Percentiles rank a stretch among this genome's conserved stretches.
These are phyloP conservation scores for Yarrowia deformans DNA, from an alignment of 805 yeast species.

Conservation along the genomic window DNA sequence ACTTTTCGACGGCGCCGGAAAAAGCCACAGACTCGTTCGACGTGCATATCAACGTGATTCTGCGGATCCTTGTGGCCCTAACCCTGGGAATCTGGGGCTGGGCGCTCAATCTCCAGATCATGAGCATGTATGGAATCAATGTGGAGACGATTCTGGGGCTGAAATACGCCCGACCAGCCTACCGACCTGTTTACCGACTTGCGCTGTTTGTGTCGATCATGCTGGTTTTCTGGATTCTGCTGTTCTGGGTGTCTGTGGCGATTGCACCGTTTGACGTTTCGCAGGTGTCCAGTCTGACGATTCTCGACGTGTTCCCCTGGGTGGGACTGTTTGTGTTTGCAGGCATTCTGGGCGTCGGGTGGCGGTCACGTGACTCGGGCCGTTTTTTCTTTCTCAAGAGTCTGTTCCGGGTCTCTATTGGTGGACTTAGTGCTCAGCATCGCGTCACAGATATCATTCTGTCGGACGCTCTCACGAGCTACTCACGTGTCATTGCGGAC, in stretches of 20 bases:
- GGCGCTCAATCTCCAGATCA: conserved; percentile 47
- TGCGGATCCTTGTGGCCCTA: conserved; percentile 48
- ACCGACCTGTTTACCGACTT: conserved; percentile 41
- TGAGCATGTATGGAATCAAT: conserved; percentile 46
- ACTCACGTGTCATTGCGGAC: conserved; percentile 78
- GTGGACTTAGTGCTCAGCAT: conserved; percentile 62
- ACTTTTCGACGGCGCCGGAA: conserved; percentile 25
- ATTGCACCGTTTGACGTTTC: background rate
- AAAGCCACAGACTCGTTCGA: conserved; percentile 43
- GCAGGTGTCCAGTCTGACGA: background rate
- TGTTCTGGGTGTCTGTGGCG: conserved; percentile 12
- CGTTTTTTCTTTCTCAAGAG: conserved; percentile 55
- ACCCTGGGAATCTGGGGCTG: conserved; percentile 51
- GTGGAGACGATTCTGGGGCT: conserved; percentile 44
- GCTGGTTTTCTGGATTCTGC: conserved; percentile 18
- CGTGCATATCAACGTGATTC: conserved; percentile 57
- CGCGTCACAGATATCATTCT: conserved; percentile 82
- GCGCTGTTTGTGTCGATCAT: conserved; percentile 18
- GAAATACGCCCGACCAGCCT: conserved; percentile 41
- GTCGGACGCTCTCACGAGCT: conserved; percentile 86
- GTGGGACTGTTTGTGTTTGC: conserved; percentile 52
- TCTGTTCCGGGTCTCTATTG: conserved; percentile 59
- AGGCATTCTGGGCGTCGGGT: conserved; percentile 51
- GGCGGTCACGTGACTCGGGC: conserved; percentile 52
- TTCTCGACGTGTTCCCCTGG: conserved; percentile 53